Evolutionary conservation across 2,329 filamentous ascomycete genomes (phyloP).

Genomic region (Fusarium algeriense): DNA sequence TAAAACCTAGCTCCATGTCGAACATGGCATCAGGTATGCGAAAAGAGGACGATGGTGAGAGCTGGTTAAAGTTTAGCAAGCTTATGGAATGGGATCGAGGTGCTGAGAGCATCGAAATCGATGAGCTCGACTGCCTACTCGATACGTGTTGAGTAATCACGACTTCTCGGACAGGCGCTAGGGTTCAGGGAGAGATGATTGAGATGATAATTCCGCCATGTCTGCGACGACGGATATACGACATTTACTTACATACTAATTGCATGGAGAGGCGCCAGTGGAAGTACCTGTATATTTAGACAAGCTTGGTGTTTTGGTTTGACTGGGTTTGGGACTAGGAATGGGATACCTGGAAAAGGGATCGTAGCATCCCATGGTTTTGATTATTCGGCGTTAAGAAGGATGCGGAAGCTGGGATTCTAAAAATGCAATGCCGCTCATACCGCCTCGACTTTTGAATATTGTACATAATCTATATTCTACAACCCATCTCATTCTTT

Average conservation of each 20-base stretch:
- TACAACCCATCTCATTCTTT: constrained; percentile 40
- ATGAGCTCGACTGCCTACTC: constrained; percentile 91
- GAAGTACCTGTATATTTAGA: constrained; percentile 52
- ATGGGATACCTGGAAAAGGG: constrained; percentile 42
- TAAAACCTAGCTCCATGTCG: constrained; percentile 53
- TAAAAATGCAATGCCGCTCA: constrained; percentile 47
- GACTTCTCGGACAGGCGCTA: constrained; percentile 37
- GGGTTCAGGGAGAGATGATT: constrained; percentile 38
- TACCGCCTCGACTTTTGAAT: constrained; percentile 41
- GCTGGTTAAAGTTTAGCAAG: constrained; percentile 57
- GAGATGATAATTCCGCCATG: constrained; percentile 42
- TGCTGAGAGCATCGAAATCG: constrained; percentile 90
- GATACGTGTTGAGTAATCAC: constrained; percentile 71
- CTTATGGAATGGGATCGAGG: constrained; percentile 73
- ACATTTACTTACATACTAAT: constrained; percentile 42
- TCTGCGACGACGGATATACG: constrained; percentile 44
- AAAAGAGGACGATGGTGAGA: constrained; percentile 56
- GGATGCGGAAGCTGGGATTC: constrained; percentile 26
- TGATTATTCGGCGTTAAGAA: constrained; percentile 40
- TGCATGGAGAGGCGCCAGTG: constrained; percentile 46
- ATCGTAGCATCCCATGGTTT: constrained; percentile 27
- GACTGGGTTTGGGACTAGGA: constrained; percentile 32
- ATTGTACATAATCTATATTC: constrained; percentile 45
- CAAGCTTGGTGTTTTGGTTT: constrained; percentile 40
- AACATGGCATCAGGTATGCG: constrained; percentile 46